Base-by-base conservation (phyloP, 805 yeast species). In the Ogataea saltuana region DNA sequence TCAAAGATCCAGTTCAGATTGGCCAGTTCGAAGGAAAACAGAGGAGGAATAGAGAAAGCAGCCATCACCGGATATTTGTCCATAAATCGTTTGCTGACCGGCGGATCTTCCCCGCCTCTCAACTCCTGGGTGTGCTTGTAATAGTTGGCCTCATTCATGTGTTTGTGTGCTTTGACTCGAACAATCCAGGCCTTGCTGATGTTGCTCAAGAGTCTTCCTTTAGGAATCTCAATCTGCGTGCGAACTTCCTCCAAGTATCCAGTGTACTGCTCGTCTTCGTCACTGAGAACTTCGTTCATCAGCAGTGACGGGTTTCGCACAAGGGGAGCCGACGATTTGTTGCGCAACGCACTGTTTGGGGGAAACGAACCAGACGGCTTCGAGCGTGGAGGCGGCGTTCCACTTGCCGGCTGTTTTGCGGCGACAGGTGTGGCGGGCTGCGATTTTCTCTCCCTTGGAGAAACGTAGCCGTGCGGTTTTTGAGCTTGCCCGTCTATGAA, bases 11-110 rank as follows among this genome's bases (percentile, higher is more conserved):
- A 61, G 36, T 74, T 73, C 15, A 81, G 58, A 32, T 75, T 73
- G 41, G 70, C 72, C 48, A 84, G 56, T 17, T 71, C 69, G 31
- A 77, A 54, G n/a, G 68, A 72, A 54, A 83, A 69, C 22, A 85
- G 63, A 6, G 81, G 74, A 2, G 85, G 82, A 25, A 71, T 62
- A 4, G 68, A 64, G 1, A 48, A 49, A 9, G 57, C 51, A 3
- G 53, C 42, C 7, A 60, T 42, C 15, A 64, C 56, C 4, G 67
- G 64, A 34, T 48, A 64, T 33, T 55, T 59, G 10, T 53, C 45
- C 17, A 59, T 28, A 28, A 64, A 61, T 17, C 39, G 50, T 17
- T 49, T 22, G 10, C 60, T 46, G 4, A 62, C 53, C 4, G 53
- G 53, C 7, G 67, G 65, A 34, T 63, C 67, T 3, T 48, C 45